Evolutionary conservation across 2,329 filamentous ascomycete genomes (phyloP).

Genomic region (Scortechinia acanthostroma): DNA sequence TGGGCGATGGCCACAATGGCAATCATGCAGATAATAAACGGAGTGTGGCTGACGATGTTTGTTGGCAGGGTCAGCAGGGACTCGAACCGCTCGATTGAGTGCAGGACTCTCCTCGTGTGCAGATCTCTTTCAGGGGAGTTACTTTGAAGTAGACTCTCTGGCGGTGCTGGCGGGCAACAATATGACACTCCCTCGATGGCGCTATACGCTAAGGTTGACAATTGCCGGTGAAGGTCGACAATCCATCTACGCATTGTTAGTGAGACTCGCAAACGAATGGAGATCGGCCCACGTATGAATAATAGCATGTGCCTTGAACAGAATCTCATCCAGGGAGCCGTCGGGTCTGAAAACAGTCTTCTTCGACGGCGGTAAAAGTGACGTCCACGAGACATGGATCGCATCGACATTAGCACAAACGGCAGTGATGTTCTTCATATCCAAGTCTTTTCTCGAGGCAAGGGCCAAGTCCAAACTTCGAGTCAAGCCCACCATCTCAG

Average conservation of each 20-base stretch:
- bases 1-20: constrained; percentile 14
- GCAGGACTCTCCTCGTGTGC: constrained; percentile 14
- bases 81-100: constrained; percentile 10
- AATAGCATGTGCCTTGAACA: neutral
- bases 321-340: neutral
- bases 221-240: neutral
- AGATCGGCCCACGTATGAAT: neutral
- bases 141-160: constrained; percentile 7
- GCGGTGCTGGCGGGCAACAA: constrained; percentile 13
- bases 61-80: constrained; percentile 13
- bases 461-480: neutral
- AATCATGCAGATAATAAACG: constrained; percentile 17
- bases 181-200: constrained; percentile 7
- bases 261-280: neutral
- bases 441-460: neutral
- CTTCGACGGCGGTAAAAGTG: constrained; percentile 11
- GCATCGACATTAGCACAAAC: neutral
- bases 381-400: neutral
- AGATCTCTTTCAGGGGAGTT: constrained; percentile 9
- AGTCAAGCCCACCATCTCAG: constrained; percentile 6
- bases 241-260: neutral
- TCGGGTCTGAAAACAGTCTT: neutral
- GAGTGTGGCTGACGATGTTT: constrained; percentile 11
- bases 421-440: neutral
- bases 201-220: constrained; percentile 1